phyloP scores from a whole-genome alignment of 495 filamentous ascomycete species.

The Aspergillus homomorphus region DNA sequence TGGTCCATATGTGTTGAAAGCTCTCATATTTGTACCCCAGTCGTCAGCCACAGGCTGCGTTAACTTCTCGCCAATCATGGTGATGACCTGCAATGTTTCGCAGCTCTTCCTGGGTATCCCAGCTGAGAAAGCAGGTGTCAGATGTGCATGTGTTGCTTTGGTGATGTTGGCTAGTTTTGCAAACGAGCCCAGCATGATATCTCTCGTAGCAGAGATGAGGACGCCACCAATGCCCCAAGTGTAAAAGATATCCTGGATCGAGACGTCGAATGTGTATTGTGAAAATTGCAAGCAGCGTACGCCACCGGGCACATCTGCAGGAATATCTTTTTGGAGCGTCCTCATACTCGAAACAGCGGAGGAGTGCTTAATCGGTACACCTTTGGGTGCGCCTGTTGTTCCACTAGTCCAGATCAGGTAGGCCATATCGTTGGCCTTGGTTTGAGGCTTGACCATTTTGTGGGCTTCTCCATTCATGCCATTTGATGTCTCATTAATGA shows the following conservation, averaged over 20 bases:
- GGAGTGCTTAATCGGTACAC: conserved; percentile 37
- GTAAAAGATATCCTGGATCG: conserved; percentile 40
- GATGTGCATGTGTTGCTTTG: conserved; percentile 37
- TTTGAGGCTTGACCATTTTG: neutral
- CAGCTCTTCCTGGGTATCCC: conserved; percentile 29
- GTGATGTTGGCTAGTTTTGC: conserved; percentile 29
- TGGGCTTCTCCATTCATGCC: neutral
- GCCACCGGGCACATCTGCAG: conserved; percentile 22
- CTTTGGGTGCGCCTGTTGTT: conserved; percentile 82
- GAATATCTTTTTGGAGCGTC: conserved; percentile 30
- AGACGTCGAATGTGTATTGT: conserved; percentile 38
- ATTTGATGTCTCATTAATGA: neutral
- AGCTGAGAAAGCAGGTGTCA: conserved; percentile 37
- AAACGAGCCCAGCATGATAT: conserved; percentile 36
- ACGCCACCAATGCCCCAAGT: conserved; percentile 38
- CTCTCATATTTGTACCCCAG: conserved; percentile 32
- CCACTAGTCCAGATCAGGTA: conserved; percentile 80
- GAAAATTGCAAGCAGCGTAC: conserved; percentile 40
- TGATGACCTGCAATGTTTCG: conserved; percentile 65
- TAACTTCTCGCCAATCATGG: conserved; percentile 92
- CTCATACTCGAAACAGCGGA: conserved; percentile 35
- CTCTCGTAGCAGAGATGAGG: conserved; percentile 31
- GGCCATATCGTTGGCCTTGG: conserved; percentile 48
- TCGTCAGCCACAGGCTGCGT: conserved; percentile 51
- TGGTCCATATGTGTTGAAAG: conserved; percentile 39